phyloP scores from a whole-genome alignment of 345 rosid genomes.

The Eucalyptus marginata region DNA sequence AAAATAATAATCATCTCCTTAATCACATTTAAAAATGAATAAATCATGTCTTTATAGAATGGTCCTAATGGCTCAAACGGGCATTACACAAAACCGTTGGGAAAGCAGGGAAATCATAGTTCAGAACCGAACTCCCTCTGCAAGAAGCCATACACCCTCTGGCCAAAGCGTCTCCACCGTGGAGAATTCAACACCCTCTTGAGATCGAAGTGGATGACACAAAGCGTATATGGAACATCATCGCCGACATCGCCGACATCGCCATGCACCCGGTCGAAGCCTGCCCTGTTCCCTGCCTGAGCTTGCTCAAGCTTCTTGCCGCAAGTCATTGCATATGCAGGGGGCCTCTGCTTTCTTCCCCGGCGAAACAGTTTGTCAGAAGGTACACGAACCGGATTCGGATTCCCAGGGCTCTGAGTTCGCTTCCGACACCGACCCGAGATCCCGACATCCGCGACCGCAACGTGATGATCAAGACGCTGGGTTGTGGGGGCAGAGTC shows the following conservation, averaged over 20 bases:
- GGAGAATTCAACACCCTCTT: not conserved
- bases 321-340: not conserved
- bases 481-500: conserved; percentile 21
- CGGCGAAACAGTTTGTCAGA: fast-evolving
- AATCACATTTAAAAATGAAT: not conserved
- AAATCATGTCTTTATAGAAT: not conserved
- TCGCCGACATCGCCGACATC: not conserved
- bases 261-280: not conserved
- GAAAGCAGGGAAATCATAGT: not conserved
- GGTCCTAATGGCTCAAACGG: not conserved
- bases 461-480: conserved; percentile 7
- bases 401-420: not conserved
- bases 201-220: not conserved
- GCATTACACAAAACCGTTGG: not conserved
- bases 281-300: not conserved
- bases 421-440: not conserved
- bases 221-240: not conserved
- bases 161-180: not conserved
- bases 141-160: not conserved
- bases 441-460: conserved; percentile 5
- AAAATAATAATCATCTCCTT: not conserved
- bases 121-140: not conserved
- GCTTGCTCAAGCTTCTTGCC: not conserved
- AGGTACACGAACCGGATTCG: not conserved
- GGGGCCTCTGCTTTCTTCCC: not conserved